Conservation (phyloP, 192 early-diverging fungal species). For the Phycomyces nitens region DNA sequence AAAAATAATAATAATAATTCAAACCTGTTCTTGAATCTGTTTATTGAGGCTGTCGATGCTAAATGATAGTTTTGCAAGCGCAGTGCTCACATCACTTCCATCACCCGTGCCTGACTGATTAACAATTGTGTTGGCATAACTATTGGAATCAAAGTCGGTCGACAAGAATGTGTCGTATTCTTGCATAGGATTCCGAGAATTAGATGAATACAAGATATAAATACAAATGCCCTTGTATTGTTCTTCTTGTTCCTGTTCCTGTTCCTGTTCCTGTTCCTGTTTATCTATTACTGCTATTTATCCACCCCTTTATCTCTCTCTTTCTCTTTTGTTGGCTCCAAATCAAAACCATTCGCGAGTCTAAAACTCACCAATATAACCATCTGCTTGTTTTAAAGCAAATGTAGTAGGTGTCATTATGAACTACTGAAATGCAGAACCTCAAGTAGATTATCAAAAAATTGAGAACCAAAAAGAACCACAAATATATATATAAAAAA, state of each 20-base stretch:
- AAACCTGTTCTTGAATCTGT: slow-evolving; percentile 65
- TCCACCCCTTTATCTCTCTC: neutral
- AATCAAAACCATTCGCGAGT: too few relatives aligned
- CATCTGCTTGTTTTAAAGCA: slow-evolving; percentile 16
- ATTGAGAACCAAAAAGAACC: too few relatives aligned
- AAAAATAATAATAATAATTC: too few relatives aligned
- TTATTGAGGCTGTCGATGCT: slow-evolving; percentile 73
- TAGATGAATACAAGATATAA: neutral
- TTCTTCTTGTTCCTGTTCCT: too few relatives aligned
- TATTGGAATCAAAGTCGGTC: slow-evolving; percentile 63
- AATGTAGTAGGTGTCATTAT: slow-evolving; percentile 1
- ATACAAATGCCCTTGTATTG: neutral
- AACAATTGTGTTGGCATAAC: slow-evolving; percentile 65
- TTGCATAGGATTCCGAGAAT: slow-evolving; percentile 18
- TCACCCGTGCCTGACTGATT: slow-evolving; percentile 52
- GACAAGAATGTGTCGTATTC: slow-evolving; percentile 65
- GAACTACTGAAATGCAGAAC: neutral
- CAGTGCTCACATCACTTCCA: slow-evolving; percentile 58
- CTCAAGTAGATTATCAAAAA: too few relatives aligned
- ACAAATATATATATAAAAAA: too few relatives aligned
- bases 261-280: too few relatives aligned
- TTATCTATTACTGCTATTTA: neutral
- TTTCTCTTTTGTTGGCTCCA: neutral
- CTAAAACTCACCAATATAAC: slow-evolving; percentile 19
- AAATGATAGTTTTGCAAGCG: slow-evolving; percentile 63